These are phyloP conservation scores for Flueggea neowawraea DNA, from an alignment of 441 rosid species.

Conservation along the genomic window DNA sequence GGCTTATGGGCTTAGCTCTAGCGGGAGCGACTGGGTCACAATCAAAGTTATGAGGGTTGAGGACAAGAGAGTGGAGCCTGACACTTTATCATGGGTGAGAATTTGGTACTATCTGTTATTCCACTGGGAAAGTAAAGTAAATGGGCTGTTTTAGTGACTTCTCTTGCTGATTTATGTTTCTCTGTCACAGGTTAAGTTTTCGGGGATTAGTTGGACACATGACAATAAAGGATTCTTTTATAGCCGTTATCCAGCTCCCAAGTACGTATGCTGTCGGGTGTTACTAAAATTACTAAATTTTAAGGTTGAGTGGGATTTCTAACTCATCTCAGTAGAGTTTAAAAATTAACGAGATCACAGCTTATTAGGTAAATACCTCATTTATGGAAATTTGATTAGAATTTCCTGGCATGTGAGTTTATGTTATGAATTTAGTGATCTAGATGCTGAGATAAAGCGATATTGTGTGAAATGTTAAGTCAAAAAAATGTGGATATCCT, in stretches of 20 bases:
- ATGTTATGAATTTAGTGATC: not conserved
- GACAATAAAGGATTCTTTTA: constrained; percentile 91
- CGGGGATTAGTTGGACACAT: constrained; percentile 77
- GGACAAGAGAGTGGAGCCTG: constrained; percentile 64
- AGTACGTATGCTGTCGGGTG: constrained; percentile 34
- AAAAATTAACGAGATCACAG: not conserved
- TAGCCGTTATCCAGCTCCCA: constrained; percentile 87
- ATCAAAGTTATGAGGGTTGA: constrained; percentile 68
- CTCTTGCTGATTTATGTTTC: not conserved
- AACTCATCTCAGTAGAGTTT: not conserved
- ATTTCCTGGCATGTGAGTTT: not conserved
- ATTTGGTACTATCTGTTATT: constrained; percentile 1
- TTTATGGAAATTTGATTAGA: not conserved
- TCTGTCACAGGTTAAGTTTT: constrained; percentile 69
- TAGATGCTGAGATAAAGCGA: not conserved
- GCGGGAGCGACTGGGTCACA: constrained; percentile 96
- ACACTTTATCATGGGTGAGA: constrained; percentile 83
- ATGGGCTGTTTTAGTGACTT: not conserved
- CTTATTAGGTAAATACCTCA: not conserved
- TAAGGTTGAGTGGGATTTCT: not conserved
- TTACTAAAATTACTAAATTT: not conserved
- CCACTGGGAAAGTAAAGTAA: not conserved
- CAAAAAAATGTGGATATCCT: not conserved
- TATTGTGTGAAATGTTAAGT: too few species aligned
- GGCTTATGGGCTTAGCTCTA: constrained; percentile 85